Base-by-base conservation (phyloP, 1,139 yeast genomes). In the Pichia sp. region DNA sequence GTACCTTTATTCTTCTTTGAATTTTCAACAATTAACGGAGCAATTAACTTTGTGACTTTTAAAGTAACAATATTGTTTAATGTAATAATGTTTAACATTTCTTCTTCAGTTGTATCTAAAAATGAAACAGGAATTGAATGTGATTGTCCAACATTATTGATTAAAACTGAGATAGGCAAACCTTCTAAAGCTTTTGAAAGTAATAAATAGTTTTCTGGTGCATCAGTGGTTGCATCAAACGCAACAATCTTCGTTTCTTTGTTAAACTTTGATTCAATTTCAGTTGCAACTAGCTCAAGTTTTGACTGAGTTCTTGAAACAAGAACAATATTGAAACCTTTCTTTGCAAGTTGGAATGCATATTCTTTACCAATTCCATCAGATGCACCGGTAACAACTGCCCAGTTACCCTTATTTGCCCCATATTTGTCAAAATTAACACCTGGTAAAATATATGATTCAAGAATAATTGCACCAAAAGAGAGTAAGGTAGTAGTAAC, bases 361-460 rank as follows among this genome's bases (percentile, higher is more conserved):
- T 78, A 92, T 65, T 92, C 96, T 63, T 89, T 88, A 51, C 99
- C 99, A 61, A 92, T 85, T 39, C 99, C 98, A 65, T 92, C 98
- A 44, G 97, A 87, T 7, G 97, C 95, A 51, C 99, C 99, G 7
- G 98, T 92, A 25, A 92, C 77, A 32, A 92, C 85, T 8, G 97
- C 97, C 95, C 96, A 88, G 48, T 75, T 70, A 29, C 78, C 81
- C 44, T 69, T 69, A 44, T 68, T 66, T 13, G 83, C 77, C n/a
- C 97, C 96, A 62, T 88, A 89, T 64, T 79, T 82, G 45, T 63
- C 61, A 62, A 76, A 81, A 54, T 77, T 71, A 42, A 80, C 80
- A 7, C 82, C 69, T 13, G 95, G 90, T 32, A 84, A 71, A 38
- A 87, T 57, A 59, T 76, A 82, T 49, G 81, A 67, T 59, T 86